Percentiles rank a stretch among this genome's conserved stretches.
phyloP scores from a whole-genome alignment of 495 filamentous ascomycete species.

The Thozetella sp. region DNA sequence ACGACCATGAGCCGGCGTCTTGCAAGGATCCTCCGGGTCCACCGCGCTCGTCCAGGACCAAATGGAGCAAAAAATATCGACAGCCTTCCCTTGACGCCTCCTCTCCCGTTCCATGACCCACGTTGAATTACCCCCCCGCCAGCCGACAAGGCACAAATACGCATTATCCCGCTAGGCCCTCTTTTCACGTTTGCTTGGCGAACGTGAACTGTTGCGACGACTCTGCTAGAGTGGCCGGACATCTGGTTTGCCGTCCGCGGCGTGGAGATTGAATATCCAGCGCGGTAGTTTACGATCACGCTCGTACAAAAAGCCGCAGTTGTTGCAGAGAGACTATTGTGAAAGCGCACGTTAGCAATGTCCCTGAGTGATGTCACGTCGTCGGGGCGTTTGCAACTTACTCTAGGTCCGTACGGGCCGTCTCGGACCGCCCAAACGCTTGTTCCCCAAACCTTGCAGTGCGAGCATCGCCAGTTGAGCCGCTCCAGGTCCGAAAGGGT shows the following conservation, averaged over 20 bases:
- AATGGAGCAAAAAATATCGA: not conserved
- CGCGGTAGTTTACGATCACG: constrained; percentile 82
- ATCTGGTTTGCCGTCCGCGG: constrained; percentile 22
- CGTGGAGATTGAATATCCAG: constrained; percentile 80
- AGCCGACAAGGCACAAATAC: too few relatives aligned
- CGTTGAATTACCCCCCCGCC: too few relatives aligned
- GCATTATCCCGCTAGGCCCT: not conserved
- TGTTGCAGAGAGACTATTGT: constrained; percentile 83
- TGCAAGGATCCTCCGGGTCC: not conserved
- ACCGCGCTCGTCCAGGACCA: not conserved
- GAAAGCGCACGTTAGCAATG: constrained; percentile 9
- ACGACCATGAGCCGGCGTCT: too few relatives aligned
- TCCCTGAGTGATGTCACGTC: constrained; percentile 2
- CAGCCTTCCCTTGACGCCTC: not conserved
- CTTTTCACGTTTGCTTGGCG: not conserved
- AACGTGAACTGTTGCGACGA: not conserved
- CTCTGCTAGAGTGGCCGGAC: constrained; percentile 34
- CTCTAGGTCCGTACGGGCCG: constrained; percentile 81
- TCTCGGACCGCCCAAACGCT: constrained; percentile 95
- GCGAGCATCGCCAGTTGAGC: constrained; percentile 83
- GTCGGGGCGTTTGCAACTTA: constrained; percentile 44
- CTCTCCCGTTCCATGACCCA: not conserved
- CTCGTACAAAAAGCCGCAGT: constrained; percentile 89
- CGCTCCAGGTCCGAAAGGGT: constrained; percentile 81
- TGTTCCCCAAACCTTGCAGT: constrained; percentile 86